Evolutionary conservation across 257 asterid species (phyloP).

Genomic region (Ilex asprella): DNA sequence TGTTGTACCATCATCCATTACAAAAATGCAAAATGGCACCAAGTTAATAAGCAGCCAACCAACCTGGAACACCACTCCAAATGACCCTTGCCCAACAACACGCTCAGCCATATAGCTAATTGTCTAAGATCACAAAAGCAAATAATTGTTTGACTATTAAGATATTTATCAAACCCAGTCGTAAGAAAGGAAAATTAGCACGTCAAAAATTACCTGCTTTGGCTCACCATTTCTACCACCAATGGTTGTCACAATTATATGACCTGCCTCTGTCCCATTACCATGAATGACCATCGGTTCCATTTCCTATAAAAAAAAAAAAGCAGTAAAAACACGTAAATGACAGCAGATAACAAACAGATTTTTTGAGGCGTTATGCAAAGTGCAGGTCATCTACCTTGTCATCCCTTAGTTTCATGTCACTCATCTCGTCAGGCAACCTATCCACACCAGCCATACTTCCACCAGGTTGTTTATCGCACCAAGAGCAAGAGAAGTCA

Average conservation of each 20-base stretch:
- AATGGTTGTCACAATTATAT: neutral
- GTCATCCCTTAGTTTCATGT: constrained; percentile 57
- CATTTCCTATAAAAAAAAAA: neutral
- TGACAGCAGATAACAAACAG: neutral
- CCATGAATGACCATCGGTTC: neutral
- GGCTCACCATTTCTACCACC: neutral
- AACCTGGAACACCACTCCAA: constrained; percentile 87
- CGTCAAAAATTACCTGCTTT: neutral
- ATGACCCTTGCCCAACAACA: constrained; percentile 77
- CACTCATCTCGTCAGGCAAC: constrained; percentile 54
- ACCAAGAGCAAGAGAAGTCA: constrained; percentile 6
- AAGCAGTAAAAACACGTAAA: neutral
- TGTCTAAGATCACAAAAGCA: constrained; percentile 34
- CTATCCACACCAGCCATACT: constrained; percentile 31
- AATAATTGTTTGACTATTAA: neutral
- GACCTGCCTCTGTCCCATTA: neutral
- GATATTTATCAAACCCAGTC: neutral
- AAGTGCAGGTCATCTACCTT: constrained; percentile 24
- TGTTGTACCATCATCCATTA: no score
- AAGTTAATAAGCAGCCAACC: neutral
- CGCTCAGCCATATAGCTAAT: constrained; percentile 91
- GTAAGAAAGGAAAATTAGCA: neutral
- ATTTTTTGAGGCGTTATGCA: neutral
- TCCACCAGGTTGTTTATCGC: constrained; percentile 24
- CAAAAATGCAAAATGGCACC: no score